These are phyloP conservation scores for Acacia pycnantha DNA, from an alignment of 331 rosid genomes.

Conservation along the genomic window DNA sequence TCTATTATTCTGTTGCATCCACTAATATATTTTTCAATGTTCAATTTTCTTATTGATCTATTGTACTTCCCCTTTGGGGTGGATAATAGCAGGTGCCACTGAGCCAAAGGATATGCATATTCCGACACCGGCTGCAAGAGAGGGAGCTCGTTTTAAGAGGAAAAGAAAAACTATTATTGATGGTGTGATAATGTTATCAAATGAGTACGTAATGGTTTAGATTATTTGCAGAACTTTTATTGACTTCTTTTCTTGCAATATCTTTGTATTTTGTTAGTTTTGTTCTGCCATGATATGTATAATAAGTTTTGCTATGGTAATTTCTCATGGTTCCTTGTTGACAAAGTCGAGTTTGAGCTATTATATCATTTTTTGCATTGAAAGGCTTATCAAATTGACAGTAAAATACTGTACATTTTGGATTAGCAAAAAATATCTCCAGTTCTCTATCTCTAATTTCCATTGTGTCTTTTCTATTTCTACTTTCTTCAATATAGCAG, in stretches of 20 bases:
- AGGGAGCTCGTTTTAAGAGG: conserved; percentile 33
- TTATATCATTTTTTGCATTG: not conserved
- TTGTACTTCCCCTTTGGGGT: too few relatives aligned
- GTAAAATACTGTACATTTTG: not conserved
- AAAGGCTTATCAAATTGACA: not conserved
- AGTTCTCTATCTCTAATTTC: not conserved
- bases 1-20: not conserved
- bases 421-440: too few relatives aligned
- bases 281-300: not conserved
- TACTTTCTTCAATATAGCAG: not conserved
- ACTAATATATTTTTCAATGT: not conserved
- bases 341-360: not conserved
- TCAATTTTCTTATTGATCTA: not conserved
- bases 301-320: not conserved
- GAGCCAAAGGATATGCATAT: conserved; percentile 37
- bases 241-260: not conserved
- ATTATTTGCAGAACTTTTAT: not conserved
- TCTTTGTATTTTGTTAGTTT: not conserved
- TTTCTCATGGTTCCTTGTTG: not conserved
- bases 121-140: conserved; percentile 45
- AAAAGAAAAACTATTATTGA: conserved; percentile 57
- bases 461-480: not conserved
- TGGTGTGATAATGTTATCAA: conserved; percentile 42
- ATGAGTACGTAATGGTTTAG: conserved; percentile 41
- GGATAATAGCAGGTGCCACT: conserved; percentile 31